Evolutionary conservation across 352 stramenopile genomes (phyloP), one percentile per base, ranked within the genome.

Genomic region (Pythium dissotocum): DNA sequence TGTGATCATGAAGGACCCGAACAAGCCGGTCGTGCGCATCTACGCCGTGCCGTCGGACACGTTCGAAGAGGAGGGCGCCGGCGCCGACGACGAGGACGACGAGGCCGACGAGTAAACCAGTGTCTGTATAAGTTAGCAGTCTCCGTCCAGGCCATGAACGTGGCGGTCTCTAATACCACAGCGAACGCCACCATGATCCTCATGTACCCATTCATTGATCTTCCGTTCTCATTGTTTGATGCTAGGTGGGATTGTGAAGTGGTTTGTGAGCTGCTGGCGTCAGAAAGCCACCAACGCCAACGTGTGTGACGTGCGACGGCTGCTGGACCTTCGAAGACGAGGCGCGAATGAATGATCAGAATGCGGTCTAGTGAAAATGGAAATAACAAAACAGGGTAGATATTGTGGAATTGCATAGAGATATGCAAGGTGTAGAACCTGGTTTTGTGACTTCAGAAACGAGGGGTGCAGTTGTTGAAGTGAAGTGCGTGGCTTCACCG

Each of bases 1-100:
- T 81, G 95, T 99, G 52, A 89, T 99, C 69, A 95, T 98, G 87
- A 97, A 98, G 73, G 97, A 99, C 83, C 97, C 97, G 13, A 99
- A 99, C 85, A 99, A 99, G 80, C 89, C 96, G 14, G 85, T 99
- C 67, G 78, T 99, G 51, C 90, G 93, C 56, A 87, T 99, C 61
- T 99, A 99, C 85, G 88, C 87, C 55, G 97, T 99, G 53, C 97
- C 97, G 44, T 66, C 88, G 55, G 81, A 97, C 72, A 98, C 96
- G 3, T 99, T 99, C 75, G 97, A 99, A 72, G 93, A 98, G 61
- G 89, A 91, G 13, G 89, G 94, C 32, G 76, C 49, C 24, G 80
- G 80, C 12, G 65, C 70, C 55, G 87, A 96, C 8, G 73, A 94
- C 82, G 66, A 86, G 68, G 67, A 98, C 16, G 77, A 76, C 38